Evolutionary conservation across 2,329 filamentous ascomycete species (phyloP).

Genomic region (Talaromyces sp.): DNA sequence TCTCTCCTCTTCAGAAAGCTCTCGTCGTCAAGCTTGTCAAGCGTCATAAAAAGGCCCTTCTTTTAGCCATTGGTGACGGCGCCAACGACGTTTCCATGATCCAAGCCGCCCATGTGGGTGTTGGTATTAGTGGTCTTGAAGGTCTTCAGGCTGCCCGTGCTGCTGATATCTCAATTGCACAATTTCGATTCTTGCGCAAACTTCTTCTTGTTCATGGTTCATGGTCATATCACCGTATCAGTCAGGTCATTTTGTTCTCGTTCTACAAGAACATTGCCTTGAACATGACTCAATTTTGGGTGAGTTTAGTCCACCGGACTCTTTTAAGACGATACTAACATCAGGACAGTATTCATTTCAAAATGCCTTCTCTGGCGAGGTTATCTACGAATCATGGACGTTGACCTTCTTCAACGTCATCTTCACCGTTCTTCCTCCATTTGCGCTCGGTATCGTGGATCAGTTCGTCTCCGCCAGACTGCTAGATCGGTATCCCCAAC

Average conservation of each 20-base stretch:
- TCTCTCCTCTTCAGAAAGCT: constrained; percentile 94
- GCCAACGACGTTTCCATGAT: constrained; percentile 99
- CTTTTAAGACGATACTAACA: constrained; percentile 28
- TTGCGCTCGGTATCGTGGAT: constrained; percentile 94
- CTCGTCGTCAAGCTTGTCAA: constrained; percentile 98
- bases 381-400: constrained; percentile 99
- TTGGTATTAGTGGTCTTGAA: constrained; percentile 95
- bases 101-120: constrained; percentile 94
- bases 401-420: constrained; percentile 99
- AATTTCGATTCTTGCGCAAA: constrained; percentile 94
- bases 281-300: constrained; percentile 99
- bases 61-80: constrained; percentile 93
- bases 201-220: constrained; percentile 90
- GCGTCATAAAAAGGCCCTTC: constrained; percentile 84
- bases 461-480: constrained; percentile 95
- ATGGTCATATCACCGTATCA: constrained; percentile 96
- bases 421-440: constrained; percentile 89
- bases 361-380: constrained; percentile 95
- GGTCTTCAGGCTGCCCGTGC: constrained; percentile 94
- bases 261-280: constrained; percentile 99
- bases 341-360: constrained; percentile 79
- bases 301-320: constrained; percentile 47
- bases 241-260: constrained; percentile 95
- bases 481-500: constrained; percentile 90
- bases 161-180: constrained; percentile 91